Percentiles rank a stretch among this genome's conserved stretches.
phyloP scores from a whole-genome alignment of 306 rosid species.

The Begonia fuchsioides region DNA sequence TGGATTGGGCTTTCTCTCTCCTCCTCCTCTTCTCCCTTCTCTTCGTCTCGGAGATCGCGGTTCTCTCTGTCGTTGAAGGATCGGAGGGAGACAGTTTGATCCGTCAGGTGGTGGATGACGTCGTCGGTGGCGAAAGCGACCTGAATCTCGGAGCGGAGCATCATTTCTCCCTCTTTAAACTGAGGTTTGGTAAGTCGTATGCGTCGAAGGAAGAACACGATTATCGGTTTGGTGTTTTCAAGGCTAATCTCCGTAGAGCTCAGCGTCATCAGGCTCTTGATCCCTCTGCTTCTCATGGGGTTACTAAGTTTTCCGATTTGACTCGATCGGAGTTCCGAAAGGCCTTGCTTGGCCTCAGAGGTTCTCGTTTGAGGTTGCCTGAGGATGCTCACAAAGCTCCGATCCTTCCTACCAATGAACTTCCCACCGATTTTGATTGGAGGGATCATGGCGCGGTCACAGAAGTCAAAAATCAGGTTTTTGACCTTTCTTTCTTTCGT shows the following conservation, averaged over 20 bases:
- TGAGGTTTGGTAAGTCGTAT: constrained; percentile 48
- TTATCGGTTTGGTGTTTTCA: constrained; percentile 46
- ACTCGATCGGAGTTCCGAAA: constrained; percentile 57
- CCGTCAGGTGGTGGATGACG: constrained; percentile 59
- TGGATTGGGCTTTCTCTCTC: constrained; percentile 19
- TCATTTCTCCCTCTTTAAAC: constrained; percentile 61
- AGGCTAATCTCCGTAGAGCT: too few species aligned
- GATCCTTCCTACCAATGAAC: too few species aligned
- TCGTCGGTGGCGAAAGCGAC: constrained; percentile 6
- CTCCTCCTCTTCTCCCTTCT: constrained; percentile 17
- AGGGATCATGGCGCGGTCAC: constrained; percentile 81
- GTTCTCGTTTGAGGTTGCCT: constrained; percentile 39
- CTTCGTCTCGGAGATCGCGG: constrained; percentile 17
- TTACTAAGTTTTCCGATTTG: constrained; percentile 63
- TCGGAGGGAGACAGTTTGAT: constrained; percentile 25
- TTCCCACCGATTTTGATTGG: constrained; percentile 88
- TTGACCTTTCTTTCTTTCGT: too few species aligned
- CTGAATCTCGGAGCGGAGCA: constrained; percentile 46
- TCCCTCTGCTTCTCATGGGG: too few species aligned
- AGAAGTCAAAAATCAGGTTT: constrained; percentile 74
- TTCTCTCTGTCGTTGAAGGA: constrained; percentile 3
- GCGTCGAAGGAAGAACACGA: constrained; percentile 52
- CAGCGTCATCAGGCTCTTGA: too few species aligned
- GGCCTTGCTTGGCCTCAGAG: constrained; percentile 46
- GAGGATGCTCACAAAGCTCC: constrained; percentile 62